Evolutionary conservation across 345 rosid genomes (phyloP).

Genomic region (Populus tremula): DNA sequence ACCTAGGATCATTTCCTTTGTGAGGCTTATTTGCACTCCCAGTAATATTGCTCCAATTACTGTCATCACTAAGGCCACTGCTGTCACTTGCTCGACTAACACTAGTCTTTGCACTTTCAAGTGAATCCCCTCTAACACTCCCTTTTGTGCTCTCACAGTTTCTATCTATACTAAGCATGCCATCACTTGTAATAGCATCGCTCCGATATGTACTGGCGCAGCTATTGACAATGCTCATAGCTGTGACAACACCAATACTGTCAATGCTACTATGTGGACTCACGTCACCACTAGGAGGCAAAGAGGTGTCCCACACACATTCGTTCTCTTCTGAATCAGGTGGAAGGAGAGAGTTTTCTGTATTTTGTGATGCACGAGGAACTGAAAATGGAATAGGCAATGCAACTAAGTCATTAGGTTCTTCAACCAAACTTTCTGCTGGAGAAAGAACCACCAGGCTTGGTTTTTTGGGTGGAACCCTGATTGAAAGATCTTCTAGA

Average conservation of each 20-base stretch:
- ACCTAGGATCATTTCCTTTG: slow-evolving; percentile 95
- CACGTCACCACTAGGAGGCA: slow-evolving; percentile 87
- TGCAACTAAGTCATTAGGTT: slow-evolving; percentile 41
- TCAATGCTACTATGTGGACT: slow-evolving; percentile 88
- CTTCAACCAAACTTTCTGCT: slow-evolving; percentile 66
- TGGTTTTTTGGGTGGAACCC: slow-evolving; percentile 58
- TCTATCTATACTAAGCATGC: slow-evolving; percentile 67
- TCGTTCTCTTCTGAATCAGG: slow-evolving; percentile 78
- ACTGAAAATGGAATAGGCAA: slow-evolving; percentile 52
- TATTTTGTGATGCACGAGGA: slow-evolving; percentile 63
- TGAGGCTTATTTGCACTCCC: slow-evolving; percentile 94
- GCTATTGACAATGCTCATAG: slow-evolving; percentile 86
- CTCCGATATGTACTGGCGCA: slow-evolving; percentile 38
- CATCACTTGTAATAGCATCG: slow-evolving; percentile 69
- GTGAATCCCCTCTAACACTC: slow-evolving; percentile 69
- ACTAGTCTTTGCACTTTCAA: slow-evolving; percentile 83
- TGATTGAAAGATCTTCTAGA: slow-evolving; percentile 69
- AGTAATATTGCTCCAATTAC: slow-evolving; percentile 91
- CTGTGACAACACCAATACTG: slow-evolving; percentile 61
- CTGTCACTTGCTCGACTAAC: slow-evolving; percentile 78
- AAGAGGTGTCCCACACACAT: slow-evolving; percentile 94
- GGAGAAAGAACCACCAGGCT: slow-evolving; percentile 54
- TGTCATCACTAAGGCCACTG: slow-evolving; percentile 88
- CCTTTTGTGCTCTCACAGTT: slow-evolving; percentile 63
- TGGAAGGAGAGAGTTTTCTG: slow-evolving; percentile 53